Evolutionary conservation across 495 filamentous ascomycete species (phyloP).

Genomic region (Apiosordaria backusii): DNA sequence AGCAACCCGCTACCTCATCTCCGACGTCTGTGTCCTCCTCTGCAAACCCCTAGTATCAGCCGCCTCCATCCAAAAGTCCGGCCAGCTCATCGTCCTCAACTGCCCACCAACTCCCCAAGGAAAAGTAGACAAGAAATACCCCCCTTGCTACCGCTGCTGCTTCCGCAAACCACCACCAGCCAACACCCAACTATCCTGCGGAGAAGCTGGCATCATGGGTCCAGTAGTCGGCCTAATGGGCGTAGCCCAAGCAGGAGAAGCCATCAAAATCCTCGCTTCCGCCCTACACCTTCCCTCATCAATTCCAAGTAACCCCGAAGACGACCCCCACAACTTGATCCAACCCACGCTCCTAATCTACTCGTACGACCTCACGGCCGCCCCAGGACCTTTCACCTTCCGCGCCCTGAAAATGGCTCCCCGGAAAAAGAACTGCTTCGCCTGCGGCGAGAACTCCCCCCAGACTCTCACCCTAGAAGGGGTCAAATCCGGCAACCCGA

Average conservation of each 20-base stretch:
- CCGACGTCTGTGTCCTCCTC: conserved; percentile 77
- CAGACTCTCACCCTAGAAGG: conserved; percentile 59
- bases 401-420: conserved; percentile 67
- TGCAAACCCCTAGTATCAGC: conserved; percentile 81
- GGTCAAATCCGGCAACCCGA: conserved; percentile 59
- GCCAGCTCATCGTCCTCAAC: conserved; percentile 84
- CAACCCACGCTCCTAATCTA: conserved; percentile 67
- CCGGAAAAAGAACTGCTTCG: conserved; percentile 64
- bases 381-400: conserved; percentile 57
- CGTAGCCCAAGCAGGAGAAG: conserved; percentile 82
- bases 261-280: conserved; percentile 71
- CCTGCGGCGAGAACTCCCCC: conserved; percentile 57
- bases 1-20: conserved; percentile 85
- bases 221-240: conserved; percentile 95
- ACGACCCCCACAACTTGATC: conserved; percentile 13
- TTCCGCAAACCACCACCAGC: conserved; percentile 84
- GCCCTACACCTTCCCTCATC: conserved; percentile 26
- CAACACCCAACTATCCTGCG: conserved; percentile 72
- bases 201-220: conserved; percentile 87
- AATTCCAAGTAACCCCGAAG: conserved; percentile 1
- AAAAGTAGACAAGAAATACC: conserved; percentile 31
- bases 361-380: conserved; percentile 47
- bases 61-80: conserved; percentile 79
- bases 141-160: conserved; percentile 91
- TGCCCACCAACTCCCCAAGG: conserved; percentile 52